Base-by-base conservation (phyloP, 2,329 filamentous ascomycete species). In the Truncatella angustata region DNA sequence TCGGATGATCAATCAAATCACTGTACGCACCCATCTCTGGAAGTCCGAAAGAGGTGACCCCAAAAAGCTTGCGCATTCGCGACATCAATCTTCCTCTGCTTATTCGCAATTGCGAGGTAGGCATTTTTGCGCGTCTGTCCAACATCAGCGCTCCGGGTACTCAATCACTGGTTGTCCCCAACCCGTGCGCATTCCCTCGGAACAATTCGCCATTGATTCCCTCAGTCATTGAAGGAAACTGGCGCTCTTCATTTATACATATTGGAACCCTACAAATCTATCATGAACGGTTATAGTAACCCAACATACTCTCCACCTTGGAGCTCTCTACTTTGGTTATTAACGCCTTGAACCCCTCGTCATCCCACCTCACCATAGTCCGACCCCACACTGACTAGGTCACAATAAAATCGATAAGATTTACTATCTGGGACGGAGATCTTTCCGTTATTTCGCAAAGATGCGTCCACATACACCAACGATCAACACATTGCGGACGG, bases 231-330 rank as follows among this genome's bases (percentile, higher is more conserved):
- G 34, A 21, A 28, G 49, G 63, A 60, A 61, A 55, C 56, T 59
- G 60, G 63, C 61, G 59, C 58, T 16, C n/a, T 62, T 58, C 61
- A 62, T 55, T 57, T 53, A 11, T 63, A 53, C 56, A 54, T 54
- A 58, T n/a, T n/a, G 35, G 51, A 53, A 45, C 44, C 53, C 56
- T 60, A 62, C 60, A 59, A 66, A 58, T 70, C 60, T 75, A 77
- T 74, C 71, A 77, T 76, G 73, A 73, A 68, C 66, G 70, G 67
- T 67, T 70, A 71, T 66, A 70, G 64, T 64, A 68, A 63, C 57
- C 63, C 67, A 60, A 63, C 62, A 55, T 63, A 69, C 58, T 65
- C 61, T 72, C 73, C 71, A 66, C 66, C 65, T 63, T 72, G 73
- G 74, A 75, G 73, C 66, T 69, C 71, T 64, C 63, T 73, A 66